A percentile compares a stretch with the other conserved stretches of the same genome.
phyloP scores from a whole-genome alignment of 495 filamentous ascomycete species.

The Amniculicola lignicola region DNA sequence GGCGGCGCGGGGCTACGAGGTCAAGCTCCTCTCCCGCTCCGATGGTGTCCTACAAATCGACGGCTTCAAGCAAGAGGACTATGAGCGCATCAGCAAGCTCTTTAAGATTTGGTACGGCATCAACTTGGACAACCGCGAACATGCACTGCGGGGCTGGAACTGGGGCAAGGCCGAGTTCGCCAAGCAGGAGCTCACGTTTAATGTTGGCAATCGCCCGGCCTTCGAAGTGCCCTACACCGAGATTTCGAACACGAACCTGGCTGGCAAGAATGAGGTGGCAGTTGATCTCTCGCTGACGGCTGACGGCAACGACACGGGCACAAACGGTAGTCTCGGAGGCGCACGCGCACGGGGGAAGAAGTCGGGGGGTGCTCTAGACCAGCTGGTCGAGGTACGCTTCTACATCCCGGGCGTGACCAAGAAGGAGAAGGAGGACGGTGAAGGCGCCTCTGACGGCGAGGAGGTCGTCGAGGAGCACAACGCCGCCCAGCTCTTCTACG shows the following conservation, averaged over 20 bases:
- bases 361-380: constrained; percentile 79
- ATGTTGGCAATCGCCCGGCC: constrained; percentile 91
- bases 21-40: constrained; percentile 80
- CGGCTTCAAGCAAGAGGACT: constrained; percentile 93
- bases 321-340: constrained; percentile 72
- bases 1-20: constrained; percentile 84
- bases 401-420: constrained; percentile 92
- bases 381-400: constrained; percentile 97
- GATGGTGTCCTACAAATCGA: constrained; percentile 90
- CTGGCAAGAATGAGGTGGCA: constrained; percentile 95
- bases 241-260: constrained; percentile 95
- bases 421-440: constrained; percentile 61
- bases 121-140: constrained; percentile 86
- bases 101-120: constrained; percentile 97
- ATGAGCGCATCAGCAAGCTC: constrained; percentile 80
- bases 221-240: constrained; percentile 98
- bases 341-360: constrained; percentile 81
- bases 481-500: constrained; percentile 87
- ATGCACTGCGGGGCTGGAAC: constrained; percentile 96
- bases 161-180: constrained; percentile 98
- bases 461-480: constrained; percentile 67
- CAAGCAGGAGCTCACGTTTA: constrained; percentile 92
- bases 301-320: constrained; percentile 62
- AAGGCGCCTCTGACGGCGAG: constrained; percentile 35
- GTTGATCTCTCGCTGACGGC: constrained; percentile 82